Base-by-base conservation (phyloP, 768 basidiomycete genomes). In the Dentipellis sp. region DNA sequence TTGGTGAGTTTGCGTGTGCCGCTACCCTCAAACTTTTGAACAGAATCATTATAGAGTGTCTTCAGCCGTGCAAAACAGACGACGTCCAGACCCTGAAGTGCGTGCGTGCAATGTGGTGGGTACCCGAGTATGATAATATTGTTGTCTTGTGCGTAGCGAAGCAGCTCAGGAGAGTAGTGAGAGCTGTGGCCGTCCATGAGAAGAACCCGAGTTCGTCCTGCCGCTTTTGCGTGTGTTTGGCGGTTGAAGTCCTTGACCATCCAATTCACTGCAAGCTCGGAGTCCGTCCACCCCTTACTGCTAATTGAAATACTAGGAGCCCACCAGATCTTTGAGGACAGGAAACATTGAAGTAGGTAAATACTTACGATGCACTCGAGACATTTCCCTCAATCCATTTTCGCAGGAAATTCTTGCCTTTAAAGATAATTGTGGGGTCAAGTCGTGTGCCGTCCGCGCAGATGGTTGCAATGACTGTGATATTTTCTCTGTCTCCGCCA, bases 141-240 rank as follows among this genome's bases (percentile, higher is more conserved):
- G 57, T 76, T 53, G 0, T 62, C 50, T 1, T 60, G 52, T 0
- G 74, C 72, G 64, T 73, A 73, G 10, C 67, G 54, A 16, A 80
- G 70, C 55, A 78, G 74, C 6, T 54, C 64, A 4, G 54, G 49
- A 3, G 68, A 71, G 55, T 69, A 73, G 55, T 79, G 77, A 0
- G 73, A 78, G 51, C 65, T 70, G 54, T 80, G 78, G 0, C 78
- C 74, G 66, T 80, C 74, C 10, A 80, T 67, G 10, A 74, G 58
- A 10, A 80, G 73, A 0, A 76, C 56, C 0, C 64, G 57, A 10
- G 59, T 49, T 6, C 58, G 45, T 3, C 70, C 69, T 11, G 54
- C 55, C 6, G 69, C 70, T 56, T 77, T 75, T 10, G 58, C 64
- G 10, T 60, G 48, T 16, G 75, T 79, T 39, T 69, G 60, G n/a